Percentiles rank a stretch among this genome's conserved stretches.
Conservation (phyloP, 2,329 filamentous ascomycete genomes). For the Penicillium sp. region DNA sequence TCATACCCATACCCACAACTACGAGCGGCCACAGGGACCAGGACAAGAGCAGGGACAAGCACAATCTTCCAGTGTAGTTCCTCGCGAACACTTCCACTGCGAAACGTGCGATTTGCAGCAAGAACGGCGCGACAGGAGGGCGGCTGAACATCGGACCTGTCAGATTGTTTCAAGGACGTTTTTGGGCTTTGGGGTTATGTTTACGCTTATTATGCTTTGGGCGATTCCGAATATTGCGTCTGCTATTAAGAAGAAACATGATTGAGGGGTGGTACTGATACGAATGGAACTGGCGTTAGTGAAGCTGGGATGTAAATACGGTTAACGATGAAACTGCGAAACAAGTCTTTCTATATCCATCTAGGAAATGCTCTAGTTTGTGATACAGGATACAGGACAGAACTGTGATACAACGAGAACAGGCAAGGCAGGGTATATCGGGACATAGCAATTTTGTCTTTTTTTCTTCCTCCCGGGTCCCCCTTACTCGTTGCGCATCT, state of each 20-base stretch:
- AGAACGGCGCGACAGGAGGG: constrained; percentile 13
- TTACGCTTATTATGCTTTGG: background rate
- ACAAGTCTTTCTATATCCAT: constrained; percentile 20
- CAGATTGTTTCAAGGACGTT: constrained; percentile 17
- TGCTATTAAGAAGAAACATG: background rate
- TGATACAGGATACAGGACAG: constrained; percentile 5
- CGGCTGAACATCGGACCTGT: constrained; percentile 3
- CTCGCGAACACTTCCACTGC: constrained; percentile 17
- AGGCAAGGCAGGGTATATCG: constrained; percentile 16
- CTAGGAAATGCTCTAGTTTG: constrained; percentile 16
- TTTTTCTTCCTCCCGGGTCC: constrained; percentile 5
- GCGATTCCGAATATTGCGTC: background rate
- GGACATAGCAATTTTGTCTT: constrained; percentile 10
- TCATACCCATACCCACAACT: background rate
- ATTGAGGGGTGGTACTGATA: no score
- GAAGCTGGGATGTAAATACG: no score
- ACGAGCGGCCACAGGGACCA: background rate
- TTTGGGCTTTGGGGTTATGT: background rate
- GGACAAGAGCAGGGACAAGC: background rate
- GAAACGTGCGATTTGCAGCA: constrained; percentile 20
- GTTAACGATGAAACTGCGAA: background rate
- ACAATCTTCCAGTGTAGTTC: background rate
- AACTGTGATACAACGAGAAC: background rate
- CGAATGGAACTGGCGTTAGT: no score
- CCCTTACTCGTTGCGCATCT: constrained; percentile 56